Base-by-base conservation (phyloP, 257 asterid species). In the Gentiana straminea region DNA sequence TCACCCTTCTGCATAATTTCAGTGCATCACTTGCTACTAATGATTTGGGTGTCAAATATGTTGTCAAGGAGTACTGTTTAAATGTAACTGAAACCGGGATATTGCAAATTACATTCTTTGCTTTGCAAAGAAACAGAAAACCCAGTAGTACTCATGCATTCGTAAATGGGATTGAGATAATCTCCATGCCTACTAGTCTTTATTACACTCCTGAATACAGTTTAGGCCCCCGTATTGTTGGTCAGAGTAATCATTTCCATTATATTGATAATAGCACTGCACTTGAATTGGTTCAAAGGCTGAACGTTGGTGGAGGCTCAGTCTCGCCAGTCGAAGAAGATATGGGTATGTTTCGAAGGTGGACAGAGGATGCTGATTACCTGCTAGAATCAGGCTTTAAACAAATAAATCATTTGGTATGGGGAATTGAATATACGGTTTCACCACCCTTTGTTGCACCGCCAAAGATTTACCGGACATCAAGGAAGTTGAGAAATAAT, bases 161-260 rank as follows among this genome's bases (percentile, higher is more conserved):
- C 48, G 60, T 80, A n/a, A 83, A 83, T 49, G 85, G 83, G 35
- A 78, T 80, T 35, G 87, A 83, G 63, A 69, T 61, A 13, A 60
- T 61, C 33, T 52, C 79, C 57, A 69, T 77, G 70, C 77, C 79
- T 0, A 50, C 65, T 4, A 72, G 67, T 52, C 67, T 75, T 66
- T 58, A 69, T 59, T 83, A 70, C 72, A 77, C 86, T 4, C 77
- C 60, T 12, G 71, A 59, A 34, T 73, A 72, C 13, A 75, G 69
- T 55, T 41, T 8, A 43, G 84, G 79, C 15, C 73, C 75, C 54
- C 69, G 46, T 8, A 69, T 76, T 52, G 74, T 82, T 44, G 91
- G 88, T 48, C 72, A 58, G 35, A 75, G 56, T 35, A 64, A 68
- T 32, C 54, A 76, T 52, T 77, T 73, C 65, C 58, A 70, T 68